Percentiles rank a stretch among this genome's conserved stretches.
Conservation (phyloP, 306 rosid genomes). For the Lathyrus oleraceus region DNA sequence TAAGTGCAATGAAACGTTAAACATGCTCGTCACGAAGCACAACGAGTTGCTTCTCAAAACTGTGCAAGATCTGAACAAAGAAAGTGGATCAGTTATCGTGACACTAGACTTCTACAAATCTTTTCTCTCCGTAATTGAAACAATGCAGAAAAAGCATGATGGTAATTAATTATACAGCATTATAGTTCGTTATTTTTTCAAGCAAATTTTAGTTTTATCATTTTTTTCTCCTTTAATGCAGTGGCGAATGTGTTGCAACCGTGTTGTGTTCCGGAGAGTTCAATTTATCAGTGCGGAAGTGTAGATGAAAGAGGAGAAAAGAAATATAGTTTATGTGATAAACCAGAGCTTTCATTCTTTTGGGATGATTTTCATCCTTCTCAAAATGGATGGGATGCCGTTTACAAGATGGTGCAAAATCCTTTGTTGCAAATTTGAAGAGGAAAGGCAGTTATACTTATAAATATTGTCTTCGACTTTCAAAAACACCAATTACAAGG, state of each 20-base stretch:
- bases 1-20: slow-evolving; percentile 8
- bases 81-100: slow-evolving; percentile 12
- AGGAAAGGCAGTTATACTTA: background rate
- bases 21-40: slow-evolving; percentile 38
- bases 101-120: slow-evolving; percentile 46
- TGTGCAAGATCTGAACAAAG: slow-evolving; percentile 31
- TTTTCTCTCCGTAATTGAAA: slow-evolving; percentile 25
- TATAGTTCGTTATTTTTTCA: no score
- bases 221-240: no score
- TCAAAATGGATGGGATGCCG: slow-evolving; percentile 25
- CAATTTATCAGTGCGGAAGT: background rate
- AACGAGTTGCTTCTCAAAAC: slow-evolving; percentile 33
- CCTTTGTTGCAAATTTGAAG: background rate
- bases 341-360: slow-evolving; percentile 31
- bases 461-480: background rate
- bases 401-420: background rate
- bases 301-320: background rate
- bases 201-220: no score
- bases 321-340: slow-evolving; percentile 26
- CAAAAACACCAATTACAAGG: background rate
- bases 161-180: no score
- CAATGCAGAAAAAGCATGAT: slow-evolving; percentile 21
- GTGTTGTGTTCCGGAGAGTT: slow-evolving; percentile 25
- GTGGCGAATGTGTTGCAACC: slow-evolving; percentile 37
- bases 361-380: slow-evolving; percentile 40